Conservation (phyloP, 2,329 filamentous ascomycete genomes). For the Bimuria novae-zelandiae region DNA sequence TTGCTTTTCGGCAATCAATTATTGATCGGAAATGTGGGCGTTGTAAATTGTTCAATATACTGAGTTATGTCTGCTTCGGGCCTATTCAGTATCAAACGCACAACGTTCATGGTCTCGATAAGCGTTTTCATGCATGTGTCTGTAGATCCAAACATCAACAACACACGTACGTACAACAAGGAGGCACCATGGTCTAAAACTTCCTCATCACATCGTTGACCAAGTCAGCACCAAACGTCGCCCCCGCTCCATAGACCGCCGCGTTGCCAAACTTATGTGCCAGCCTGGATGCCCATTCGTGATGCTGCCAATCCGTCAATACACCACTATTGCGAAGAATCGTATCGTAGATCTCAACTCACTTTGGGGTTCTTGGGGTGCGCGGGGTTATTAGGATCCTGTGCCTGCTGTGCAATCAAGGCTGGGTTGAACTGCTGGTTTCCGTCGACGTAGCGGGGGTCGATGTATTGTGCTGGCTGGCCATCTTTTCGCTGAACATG, state of each 20-base stretch:
- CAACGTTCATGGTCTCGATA: too few species aligned
- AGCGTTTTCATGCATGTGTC: background rate
- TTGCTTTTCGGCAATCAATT: too few species aligned
- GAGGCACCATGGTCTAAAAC: background rate
- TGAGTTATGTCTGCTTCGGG: too few species aligned
- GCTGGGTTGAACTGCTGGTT: conserved; percentile 2
- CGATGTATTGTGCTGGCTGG: background rate
- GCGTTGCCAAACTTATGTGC: conserved; percentile 1
- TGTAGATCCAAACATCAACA: background rate
- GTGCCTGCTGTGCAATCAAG: conserved; percentile 1
- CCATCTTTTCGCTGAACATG: background rate
- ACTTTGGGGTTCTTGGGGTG: conserved; percentile 1
- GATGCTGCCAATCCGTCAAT: background rate
- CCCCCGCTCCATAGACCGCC: conserved; percentile 1
- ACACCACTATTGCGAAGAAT: background rate
- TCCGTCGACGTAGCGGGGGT: background rate
- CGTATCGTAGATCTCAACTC: background rate
- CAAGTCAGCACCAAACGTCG: background rate
- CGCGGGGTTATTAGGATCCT: conserved; percentile 1
- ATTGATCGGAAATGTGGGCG: too few species aligned
- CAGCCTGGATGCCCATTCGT: conserved; percentile 1
- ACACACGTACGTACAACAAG: background rate
- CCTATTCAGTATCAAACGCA: too few species aligned
- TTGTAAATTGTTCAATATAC: too few species aligned
- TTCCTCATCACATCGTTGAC: conserved; percentile 5